Base-by-base conservation (phyloP, 2,329 filamentous ascomycete species). In the Rutstroemia sp. region DNA sequence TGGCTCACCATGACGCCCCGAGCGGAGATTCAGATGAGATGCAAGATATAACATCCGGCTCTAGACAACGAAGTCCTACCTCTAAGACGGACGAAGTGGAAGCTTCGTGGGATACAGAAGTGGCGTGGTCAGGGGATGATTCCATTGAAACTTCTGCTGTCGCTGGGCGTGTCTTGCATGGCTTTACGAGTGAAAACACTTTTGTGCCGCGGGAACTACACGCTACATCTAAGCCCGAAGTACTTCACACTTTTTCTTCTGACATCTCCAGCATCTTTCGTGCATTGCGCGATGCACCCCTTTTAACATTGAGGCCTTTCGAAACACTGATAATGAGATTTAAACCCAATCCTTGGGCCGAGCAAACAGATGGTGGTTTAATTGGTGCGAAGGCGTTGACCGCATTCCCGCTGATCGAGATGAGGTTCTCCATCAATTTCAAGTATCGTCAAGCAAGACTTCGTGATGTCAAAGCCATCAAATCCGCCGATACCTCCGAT, bases 381-480 rank as follows among this genome's bases (percentile, higher is more conserved):
- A 53, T 65, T 17, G 65, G 64, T 6, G 21, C 56, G 12, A 52
- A 58, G 30, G 62, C 62, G 9, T 44, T 67, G 4, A 61, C 56
- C 7, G 60, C 58, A n/a, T 69, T 67, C 34, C 69, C 69, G 9
- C 44, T 56, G 2, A 51, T 70, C 16, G 68, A 70, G 55, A 67
- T 71, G 51, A 45, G 44, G 4, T 64, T 70, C 41, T 27, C 53
- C 7, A 59, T 65, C 12, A 49, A 66, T 17, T 23, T 37, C 12
- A 17, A 48, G 10, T 57, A 50, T 1, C 58, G 59, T 30, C 44
- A 58, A 23, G 25, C 64, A 10, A 52, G 51, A 10, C 47, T 68
- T 4, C 45, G 57, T 38, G 38, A 54, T 14, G 51, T 69, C 6
- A 42, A 54, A 23, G 69, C 68, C 25, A 48, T 68, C 3, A 45